Conservation (phyloP, 371 early-diverging fungal species). For the Mycotypha africana region DNA sequence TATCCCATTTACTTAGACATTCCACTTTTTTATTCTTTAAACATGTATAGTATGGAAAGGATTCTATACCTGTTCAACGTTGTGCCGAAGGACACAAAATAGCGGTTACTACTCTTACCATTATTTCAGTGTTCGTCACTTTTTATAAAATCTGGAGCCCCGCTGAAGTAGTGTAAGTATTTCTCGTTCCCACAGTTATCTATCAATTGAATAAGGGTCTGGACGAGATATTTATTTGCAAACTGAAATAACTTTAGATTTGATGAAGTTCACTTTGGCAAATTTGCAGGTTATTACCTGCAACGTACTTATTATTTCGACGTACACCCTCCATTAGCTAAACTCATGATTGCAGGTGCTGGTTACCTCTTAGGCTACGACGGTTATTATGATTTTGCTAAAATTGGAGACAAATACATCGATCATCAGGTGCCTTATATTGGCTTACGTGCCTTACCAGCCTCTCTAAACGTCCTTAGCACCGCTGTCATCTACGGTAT, state of each 20-base stretch:
- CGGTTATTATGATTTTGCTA: conserved; percentile 90
- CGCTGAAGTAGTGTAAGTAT: conserved; percentile 12
- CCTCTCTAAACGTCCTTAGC: conserved; percentile 73
- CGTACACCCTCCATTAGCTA: conserved; percentile 99
- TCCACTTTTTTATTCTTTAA: neutral
- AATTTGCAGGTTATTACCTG: conserved; percentile 96
- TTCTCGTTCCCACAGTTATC: conserved; percentile 25
- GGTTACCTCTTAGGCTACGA: conserved; percentile 89
- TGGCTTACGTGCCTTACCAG: conserved; percentile 75
- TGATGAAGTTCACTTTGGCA: conserved; percentile 99
- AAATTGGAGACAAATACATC: conserved; percentile 89
- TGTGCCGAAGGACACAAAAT: neutral
- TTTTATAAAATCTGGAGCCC: conserved; percentile 14
- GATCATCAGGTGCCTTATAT: conserved; percentile 88
- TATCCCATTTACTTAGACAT: neutral
- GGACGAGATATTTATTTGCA: too few relatives aligned
- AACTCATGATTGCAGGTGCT: conserved; percentile 86
- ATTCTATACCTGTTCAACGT: neutral
- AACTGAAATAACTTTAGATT: conserved; percentile 50
- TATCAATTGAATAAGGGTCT: conserved; percentile 67
- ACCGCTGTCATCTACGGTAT: conserved; percentile 80
- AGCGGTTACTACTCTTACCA: neutral
- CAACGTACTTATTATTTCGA: conserved; percentile 96
- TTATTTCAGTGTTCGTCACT: neutral
- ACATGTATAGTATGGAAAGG: conserved; percentile 5